Conservation (phyloP, 2,329 filamentous ascomycete genomes). For the Elsinoe fawcettii region DNA sequence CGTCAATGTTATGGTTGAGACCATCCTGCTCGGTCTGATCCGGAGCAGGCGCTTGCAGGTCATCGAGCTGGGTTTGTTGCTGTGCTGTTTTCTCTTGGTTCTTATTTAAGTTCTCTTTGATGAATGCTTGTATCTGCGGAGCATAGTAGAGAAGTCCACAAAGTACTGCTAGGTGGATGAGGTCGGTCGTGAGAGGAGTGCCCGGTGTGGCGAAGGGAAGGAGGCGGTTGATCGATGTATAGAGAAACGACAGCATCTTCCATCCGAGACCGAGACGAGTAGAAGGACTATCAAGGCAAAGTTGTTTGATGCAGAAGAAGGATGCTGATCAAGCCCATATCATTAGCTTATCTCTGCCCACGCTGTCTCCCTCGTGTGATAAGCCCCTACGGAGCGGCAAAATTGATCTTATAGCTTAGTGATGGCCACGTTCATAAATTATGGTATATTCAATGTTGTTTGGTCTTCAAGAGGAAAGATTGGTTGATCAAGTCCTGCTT, state of each 20-base stretch:
- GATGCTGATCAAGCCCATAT: no score
- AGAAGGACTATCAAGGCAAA: no score
- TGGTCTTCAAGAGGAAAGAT: no score
- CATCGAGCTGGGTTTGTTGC: neutral
- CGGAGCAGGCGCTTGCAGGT: no score
- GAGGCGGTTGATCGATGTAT: slow-evolving; percentile 33
- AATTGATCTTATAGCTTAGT: no score
- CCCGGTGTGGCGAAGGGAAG: slow-evolving; percentile 42
- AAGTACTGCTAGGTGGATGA: slow-evolving; percentile 38
- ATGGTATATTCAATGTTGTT: no score
- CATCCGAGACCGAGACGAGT: neutral
- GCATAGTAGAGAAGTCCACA: slow-evolving; percentile 41
- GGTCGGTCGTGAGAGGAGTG: slow-evolving; percentile 41
- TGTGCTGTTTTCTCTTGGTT: neutral
- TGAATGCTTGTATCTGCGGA: slow-evolving; percentile 36
- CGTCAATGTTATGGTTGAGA: neutral
- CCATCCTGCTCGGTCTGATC: neutral
- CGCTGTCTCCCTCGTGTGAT: no score
- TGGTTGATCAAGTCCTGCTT: no score
- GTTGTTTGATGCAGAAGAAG: no score
- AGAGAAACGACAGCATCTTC: slow-evolving; percentile 17
- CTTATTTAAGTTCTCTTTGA: slow-evolving; percentile 21
- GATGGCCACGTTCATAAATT: no score
- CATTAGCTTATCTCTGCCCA: no score
- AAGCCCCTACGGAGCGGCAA: no score